A percentile compares a stretch with the other conserved stretches of the same genome.
Conservation (phyloP, 805 yeast species). For the Clavispora fructus region DNA sequence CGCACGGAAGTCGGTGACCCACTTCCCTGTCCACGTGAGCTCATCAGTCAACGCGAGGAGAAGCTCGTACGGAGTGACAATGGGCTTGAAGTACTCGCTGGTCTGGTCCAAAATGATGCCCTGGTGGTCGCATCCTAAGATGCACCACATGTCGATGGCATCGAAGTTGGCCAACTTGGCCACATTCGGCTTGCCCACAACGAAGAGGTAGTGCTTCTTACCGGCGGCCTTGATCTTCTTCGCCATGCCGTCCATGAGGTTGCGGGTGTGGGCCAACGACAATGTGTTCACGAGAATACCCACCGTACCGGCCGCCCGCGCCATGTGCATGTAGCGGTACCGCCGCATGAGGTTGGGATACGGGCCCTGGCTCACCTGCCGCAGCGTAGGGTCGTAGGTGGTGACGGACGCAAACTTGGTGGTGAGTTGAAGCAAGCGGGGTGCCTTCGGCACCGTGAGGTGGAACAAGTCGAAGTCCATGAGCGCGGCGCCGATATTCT, state of each 20-base stretch:
- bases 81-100: constrained; percentile 83
- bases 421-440: constrained; percentile 68
- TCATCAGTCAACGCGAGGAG: constrained; percentile 72
- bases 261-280: constrained; percentile 69
- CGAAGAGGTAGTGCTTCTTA: constrained; percentile 89
- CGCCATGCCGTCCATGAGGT: constrained; percentile 57
- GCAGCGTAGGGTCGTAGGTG: constrained; percentile 40
- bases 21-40: constrained; percentile 85
- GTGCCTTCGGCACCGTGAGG: constrained; percentile 68
- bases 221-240: constrained; percentile 65
- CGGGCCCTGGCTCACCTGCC: constrained; percentile 48
- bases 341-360: constrained; percentile 77
- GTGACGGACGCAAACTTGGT: constrained; percentile 60
- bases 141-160: constrained; percentile 89
- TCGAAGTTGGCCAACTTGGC: constrained; percentile 96
- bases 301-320: constrained; percentile 86
- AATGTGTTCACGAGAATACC: constrained; percentile 89
- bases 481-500: constrained; percentile 22
- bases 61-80: constrained; percentile 89
- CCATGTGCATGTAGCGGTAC: constrained; percentile 80
- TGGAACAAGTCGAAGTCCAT: constrained; percentile 60
- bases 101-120: constrained; percentile 80
- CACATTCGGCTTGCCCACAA: constrained; percentile 96
- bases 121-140: constrained; percentile 90
- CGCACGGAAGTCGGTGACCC: constrained; percentile 76